A percentile compares a stretch with the other conserved stretches of the same genome.
Conservation (phyloP, 23 red algal genomes). For the Gracilariopsis chorda region DNA sequence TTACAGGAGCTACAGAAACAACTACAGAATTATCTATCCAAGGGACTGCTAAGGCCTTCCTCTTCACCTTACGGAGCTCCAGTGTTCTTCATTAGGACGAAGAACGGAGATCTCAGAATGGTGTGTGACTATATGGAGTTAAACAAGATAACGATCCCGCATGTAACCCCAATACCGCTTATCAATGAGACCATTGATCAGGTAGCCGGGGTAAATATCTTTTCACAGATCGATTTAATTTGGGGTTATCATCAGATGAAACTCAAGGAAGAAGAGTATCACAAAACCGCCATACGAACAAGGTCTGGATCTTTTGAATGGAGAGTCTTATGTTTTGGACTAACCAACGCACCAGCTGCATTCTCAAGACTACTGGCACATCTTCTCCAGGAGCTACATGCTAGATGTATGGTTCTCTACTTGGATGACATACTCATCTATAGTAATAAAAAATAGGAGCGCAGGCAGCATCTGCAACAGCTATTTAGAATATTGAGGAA, state of each 20-base stretch:
- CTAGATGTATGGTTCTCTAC: neutral
- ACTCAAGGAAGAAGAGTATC: neutral
- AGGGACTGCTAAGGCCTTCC: neutral
- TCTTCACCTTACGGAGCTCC: constrained; percentile 3
- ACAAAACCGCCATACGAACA: constrained; percentile 4
- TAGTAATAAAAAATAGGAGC: neutral
- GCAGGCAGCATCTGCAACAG: neutral
- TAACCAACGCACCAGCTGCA: neutral
- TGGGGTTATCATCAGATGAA: constrained; percentile 23
- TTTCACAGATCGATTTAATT: constrained; percentile 33
- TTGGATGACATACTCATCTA: constrained; percentile 4
- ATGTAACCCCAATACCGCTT: neutral
- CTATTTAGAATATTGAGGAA: neutral
- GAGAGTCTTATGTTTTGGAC: constrained; percentile 2
- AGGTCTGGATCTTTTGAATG: neutral
- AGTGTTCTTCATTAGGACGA: neutral
- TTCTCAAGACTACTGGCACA: constrained; percentile 9
- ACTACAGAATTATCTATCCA: neutral
- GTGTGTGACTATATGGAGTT: neutral
- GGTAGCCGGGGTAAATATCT: neutral
- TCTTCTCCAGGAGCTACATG: neutral
- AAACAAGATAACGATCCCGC: constrained; percentile 5
- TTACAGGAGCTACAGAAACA: neutral
- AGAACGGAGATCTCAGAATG: neutral
- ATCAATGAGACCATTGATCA: neutral